These are phyloP conservation scores for Corchorus olitorius DNA, from an alignment of 345 rosid genomes.

Conservation along the genomic window DNA sequence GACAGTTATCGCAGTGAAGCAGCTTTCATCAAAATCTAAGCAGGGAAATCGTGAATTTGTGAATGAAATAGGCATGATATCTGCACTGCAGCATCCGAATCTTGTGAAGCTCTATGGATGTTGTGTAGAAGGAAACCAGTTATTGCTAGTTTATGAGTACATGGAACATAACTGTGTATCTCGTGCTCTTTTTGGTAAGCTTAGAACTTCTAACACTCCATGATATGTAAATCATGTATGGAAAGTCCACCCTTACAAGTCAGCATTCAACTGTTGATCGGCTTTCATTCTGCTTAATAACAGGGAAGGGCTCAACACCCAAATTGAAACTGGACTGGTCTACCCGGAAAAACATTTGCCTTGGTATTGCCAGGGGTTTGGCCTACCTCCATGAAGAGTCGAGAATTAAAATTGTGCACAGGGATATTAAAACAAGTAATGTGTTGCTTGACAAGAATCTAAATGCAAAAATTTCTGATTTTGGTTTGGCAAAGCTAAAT, in stretches of 20 bases:
- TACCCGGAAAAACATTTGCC: constrained; percentile 64
- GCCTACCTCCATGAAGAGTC: constrained; percentile 89
- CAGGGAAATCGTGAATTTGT: constrained; percentile 82
- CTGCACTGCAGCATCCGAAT: constrained; percentile 79
- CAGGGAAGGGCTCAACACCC: constrained; percentile 51
- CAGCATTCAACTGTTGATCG: not conserved
- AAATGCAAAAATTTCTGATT: constrained; percentile 87
- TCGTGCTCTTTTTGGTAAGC: constrained; percentile 63
- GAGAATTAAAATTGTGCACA: constrained; percentile 77
- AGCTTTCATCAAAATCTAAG: constrained; percentile 66
- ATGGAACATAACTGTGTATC: constrained; percentile 77
- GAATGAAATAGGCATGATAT: constrained; percentile 77
- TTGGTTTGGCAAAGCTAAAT: constrained; percentile 84
- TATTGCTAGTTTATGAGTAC: constrained; percentile 70
- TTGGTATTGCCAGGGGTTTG: constrained; percentile 79
- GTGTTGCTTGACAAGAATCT: constrained; percentile 84
- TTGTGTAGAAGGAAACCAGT: constrained; percentile 75
- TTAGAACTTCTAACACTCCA: not conserved
- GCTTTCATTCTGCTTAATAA: not conserved
- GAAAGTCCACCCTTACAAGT: not conserved
- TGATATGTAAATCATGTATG: not conserved
- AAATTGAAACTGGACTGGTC: constrained; percentile 74
- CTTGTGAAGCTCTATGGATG: constrained; percentile 76
- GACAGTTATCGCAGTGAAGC: constrained; percentile 69
- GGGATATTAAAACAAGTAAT: constrained; percentile 93